Evolutionary conservation across 2,329 filamentous ascomycete species (phyloP).

Genomic region (Alternaria atra): DNA sequence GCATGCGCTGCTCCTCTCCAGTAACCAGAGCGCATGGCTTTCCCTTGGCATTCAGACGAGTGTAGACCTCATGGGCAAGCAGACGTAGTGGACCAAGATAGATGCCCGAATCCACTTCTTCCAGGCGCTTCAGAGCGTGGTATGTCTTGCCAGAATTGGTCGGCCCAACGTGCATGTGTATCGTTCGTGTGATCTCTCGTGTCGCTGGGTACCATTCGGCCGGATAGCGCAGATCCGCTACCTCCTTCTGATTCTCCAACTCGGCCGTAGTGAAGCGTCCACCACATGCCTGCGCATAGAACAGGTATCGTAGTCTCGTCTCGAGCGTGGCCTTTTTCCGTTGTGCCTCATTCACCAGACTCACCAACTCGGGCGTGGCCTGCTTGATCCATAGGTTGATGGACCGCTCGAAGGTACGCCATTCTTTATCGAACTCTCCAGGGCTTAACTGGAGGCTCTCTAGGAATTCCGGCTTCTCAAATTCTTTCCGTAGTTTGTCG

Average conservation of each 20-base stretch:
- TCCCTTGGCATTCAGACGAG: conserved; percentile 81
- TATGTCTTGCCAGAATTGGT: conserved; percentile 99
- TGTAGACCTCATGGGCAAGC: conserved; percentile 93
- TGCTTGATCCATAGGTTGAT: conserved; percentile 35
- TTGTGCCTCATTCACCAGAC: conserved; percentile 21
- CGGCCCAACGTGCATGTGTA: conserved; percentile 93
- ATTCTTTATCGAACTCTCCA: conserved; percentile 37
- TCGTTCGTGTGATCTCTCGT: conserved; percentile 77
- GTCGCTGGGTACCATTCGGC: conserved; percentile 92
- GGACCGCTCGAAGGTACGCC: conserved; percentile 34
- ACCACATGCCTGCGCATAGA: conserved; percentile 61
- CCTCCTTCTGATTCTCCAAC: conserved; percentile 49
- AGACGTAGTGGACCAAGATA: conserved; percentile 91
- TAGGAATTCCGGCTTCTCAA: conserved; percentile 30
- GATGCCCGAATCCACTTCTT: conserved; percentile 77
- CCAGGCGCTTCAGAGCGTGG: conserved; percentile 84
- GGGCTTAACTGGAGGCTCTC: conserved; percentile 39
- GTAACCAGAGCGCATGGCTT: conserved; percentile 82
- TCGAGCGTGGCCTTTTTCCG: conserved; percentile 27
- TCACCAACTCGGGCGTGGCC: conserved; percentile 25
- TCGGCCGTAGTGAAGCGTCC: conserved; percentile 49
- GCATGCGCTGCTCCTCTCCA: conserved; percentile 84
- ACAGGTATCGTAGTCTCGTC: conserved; percentile 73
- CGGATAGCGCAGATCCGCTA: conserved; percentile 88
- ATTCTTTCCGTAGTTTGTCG: conserved; percentile 22